Evolutionary conservation across 768 basidiomycete species (phyloP), one percentile per base, ranked within the genome.

Genomic region (Collybia sordida): DNA sequence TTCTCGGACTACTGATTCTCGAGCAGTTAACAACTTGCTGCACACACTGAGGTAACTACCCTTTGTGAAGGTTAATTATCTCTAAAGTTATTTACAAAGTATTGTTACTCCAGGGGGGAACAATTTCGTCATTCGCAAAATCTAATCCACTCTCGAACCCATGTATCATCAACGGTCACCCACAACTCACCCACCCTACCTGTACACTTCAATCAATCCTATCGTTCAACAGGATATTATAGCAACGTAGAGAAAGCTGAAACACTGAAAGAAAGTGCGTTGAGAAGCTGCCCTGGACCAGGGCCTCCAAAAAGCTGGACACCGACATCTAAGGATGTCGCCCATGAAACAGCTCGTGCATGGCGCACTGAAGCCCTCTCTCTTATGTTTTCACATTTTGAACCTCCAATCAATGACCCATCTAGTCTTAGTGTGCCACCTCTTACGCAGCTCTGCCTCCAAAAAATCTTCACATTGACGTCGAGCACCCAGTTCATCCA

Each of bases 101-200:
- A 31, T 31, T 6, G 14, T 31, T 9, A 27, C 25, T 24, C 3
- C 51, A 89, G 87, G 60, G 87, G 85, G 8, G 88, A 90, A 62
- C 83, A 89, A 37, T 88, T 84, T 50, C 75, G 86, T 46, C 88
- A 79, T 53, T 57, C 68, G 28, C 83, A 81, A 50, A 90, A 90
- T 60, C 54, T 78, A 5, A 73, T 52, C 37, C 59, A 66, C n/a
- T 71, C 73, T 25, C 48, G 21, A 46, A 58, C 44, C 41, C 55
- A 43, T 31, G 24, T 28, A 46, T 57, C 41, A 17, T 50, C 49
- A 15, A 25, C 50, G 11, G 34, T 44, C 48, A 34, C 42, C 15
- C 52, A 34, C 43, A 51, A 45, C 14, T 43, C 47, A 15, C 49
- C 47, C 35, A 49, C 46, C 17, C 54, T 56, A 18, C 56, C 51